These are phyloP conservation scores for Saccharomycopsis sp. DNA, from an alignment of 805 yeast species.

Conservation along the genomic window DNA sequence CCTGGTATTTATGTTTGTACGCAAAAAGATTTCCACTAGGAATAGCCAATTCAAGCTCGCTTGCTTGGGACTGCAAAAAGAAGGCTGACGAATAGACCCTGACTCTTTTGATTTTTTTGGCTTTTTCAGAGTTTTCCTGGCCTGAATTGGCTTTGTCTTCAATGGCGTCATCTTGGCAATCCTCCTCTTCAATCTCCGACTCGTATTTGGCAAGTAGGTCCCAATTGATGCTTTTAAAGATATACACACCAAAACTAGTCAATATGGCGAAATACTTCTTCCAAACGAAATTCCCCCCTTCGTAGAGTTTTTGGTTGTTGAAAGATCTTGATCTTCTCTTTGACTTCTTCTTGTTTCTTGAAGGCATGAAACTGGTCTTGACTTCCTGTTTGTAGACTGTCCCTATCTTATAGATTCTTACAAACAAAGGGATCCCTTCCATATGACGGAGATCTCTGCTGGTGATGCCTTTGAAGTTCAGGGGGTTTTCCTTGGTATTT, in stretches of 20 bases:
- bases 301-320: slow-evolving; percentile 13
- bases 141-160: neutral
- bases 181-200: slow-evolving; percentile 4
- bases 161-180: neutral
- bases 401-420: slow-evolving; percentile 36
- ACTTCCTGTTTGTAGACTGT: slow-evolving; percentile 36
- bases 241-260: slow-evolving; percentile 43
- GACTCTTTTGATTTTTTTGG: neutral
- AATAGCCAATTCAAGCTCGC: slow-evolving; percentile 17
- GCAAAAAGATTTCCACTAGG: slow-evolving; percentile 18
- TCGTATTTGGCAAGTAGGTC: slow-evolving; percentile 10
- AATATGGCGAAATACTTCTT: slow-evolving; percentile 40
- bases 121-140: neutral
- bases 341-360: slow-evolving; percentile 22
- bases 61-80: slow-evolving; percentile 11
- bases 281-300: slow-evolving; percentile 30
- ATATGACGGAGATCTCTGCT: neutral
- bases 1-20: slow-evolving; percentile 11
- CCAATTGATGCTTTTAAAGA: slow-evolving; percentile 36
- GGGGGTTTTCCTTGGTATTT: neutral
- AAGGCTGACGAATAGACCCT: slow-evolving; percentile 17
- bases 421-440: slow-evolving; percentile 22
- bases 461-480: neutral
- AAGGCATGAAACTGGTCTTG: slow-evolving; percentile 14
- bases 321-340: slow-evolving; percentile 22